Conservation (phyloP, 2,329 filamentous ascomycete genomes). For the Coniochaeta hoffmannii region DNA sequence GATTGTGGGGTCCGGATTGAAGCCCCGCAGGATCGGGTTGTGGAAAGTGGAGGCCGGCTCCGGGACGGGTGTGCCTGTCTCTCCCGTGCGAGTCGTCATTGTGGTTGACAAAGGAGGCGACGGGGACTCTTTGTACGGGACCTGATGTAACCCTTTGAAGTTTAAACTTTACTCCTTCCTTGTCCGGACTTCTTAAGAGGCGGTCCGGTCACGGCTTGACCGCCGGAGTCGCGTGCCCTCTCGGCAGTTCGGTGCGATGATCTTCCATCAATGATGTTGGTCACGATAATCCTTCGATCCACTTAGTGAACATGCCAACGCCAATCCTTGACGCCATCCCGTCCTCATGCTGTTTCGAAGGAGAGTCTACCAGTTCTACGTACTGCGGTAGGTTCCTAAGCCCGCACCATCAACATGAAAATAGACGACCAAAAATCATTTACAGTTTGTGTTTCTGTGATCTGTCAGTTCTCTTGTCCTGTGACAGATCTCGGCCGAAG, state of each 20-base stretch:
- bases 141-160: background rate
- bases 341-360: background rate
- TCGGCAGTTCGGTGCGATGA: background rate
- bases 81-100: background rate
- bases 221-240: background rate
- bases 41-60: slow-evolving; percentile 15
- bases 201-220: background rate
- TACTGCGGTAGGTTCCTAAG: too few species aligned
- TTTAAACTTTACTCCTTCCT: too few species aligned
- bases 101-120: background rate
- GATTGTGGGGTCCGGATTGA: slow-evolving; percentile 54
- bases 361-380: too few species aligned
- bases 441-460: too few species aligned
- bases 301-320: background rate
- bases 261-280: background rate
- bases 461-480: too few species aligned
- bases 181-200: background rate
- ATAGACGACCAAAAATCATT: too few species aligned
- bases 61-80: background rate
- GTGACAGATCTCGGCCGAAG: too few species aligned
- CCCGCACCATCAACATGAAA: too few species aligned
- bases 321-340: background rate
- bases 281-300: background rate
- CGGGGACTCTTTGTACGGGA: background rate
- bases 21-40: slow-evolving; percentile 52